A percentile compares a stretch with the other conserved stretches of the same genome.
These are phyloP conservation scores for Populus hybrid DNA, from an alignment of 441 rosid species.

Conservation along the genomic window DNA sequence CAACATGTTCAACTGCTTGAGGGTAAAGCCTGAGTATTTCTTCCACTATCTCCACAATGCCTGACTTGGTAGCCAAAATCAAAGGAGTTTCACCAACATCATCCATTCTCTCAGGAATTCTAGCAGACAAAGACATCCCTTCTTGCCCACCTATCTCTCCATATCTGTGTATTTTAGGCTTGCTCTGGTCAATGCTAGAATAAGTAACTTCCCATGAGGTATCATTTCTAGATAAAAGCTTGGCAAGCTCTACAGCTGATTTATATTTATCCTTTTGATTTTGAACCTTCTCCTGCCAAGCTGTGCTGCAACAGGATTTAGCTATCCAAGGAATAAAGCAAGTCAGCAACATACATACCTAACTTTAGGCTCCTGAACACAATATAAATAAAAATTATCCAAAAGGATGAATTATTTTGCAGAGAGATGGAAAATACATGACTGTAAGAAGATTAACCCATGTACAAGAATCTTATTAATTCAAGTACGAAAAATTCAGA, in stretches of 20 bases:
- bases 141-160: conserved; percentile 3
- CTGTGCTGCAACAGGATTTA: not conserved
- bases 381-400: no score
- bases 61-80: conserved; percentile 24
- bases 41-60: conserved; percentile 16
- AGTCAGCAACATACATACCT: not conserved
- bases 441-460: no score
- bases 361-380: no score
- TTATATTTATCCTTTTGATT: not conserved
- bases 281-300: not conserved
- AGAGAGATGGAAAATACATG: no score
- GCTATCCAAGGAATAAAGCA: not conserved
- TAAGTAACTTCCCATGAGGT: conserved; percentile 14
- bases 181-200: not conserved
- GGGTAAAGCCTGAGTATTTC: no score
- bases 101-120: not conserved
- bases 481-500: no score
- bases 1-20: no score
- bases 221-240: conserved; percentile 16
- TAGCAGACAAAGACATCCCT: not conserved
- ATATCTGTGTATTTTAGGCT: not conserved
- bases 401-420: no score
- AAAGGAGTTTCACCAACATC: conserved; percentile 18
- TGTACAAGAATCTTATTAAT: no score
- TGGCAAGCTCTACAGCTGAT: conserved; percentile 17